Conservation (phyloP, 2,329 filamentous ascomycete species). For the Ascochyta pisi region DNA sequence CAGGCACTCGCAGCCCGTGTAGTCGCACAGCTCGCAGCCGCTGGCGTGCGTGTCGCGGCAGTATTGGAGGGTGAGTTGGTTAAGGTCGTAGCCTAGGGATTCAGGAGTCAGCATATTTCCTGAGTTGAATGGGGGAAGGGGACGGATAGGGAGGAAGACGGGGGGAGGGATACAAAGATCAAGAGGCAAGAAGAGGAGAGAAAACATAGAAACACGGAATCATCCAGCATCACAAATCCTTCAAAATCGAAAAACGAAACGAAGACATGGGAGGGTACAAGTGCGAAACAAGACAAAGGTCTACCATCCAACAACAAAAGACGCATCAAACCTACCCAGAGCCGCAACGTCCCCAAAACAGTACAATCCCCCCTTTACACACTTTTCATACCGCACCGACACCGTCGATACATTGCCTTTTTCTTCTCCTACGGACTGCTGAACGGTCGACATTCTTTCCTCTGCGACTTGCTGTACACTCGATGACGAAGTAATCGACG, state of each 20-base stretch:
- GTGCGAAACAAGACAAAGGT: too few relatives aligned
- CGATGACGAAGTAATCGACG: too few relatives aligned
- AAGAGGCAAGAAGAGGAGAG: not conserved
- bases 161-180: not conserved
- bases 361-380: not conserved
- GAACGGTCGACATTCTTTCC: too few relatives aligned
- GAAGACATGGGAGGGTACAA: too few relatives aligned
- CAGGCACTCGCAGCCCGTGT: not conserved
- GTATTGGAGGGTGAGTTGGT: slow-evolving; percentile 4
- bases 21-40: not conserved
- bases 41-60: slow-evolving; percentile 1
- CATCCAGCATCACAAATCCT: too few relatives aligned
- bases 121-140: not conserved
- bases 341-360: not conserved
- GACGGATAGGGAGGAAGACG: not conserved
- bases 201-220: too few relatives aligned
- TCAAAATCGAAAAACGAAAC: too few relatives aligned
- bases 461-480: too few relatives aligned
- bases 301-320: too few relatives aligned
- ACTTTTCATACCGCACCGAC: not conserved
- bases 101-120: not conserved
- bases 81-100: not conserved
- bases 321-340: not conserved
- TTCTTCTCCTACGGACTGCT: too few relatives aligned
- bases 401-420: too few relatives aligned